phyloP scores from a whole-genome alignment of 345 rosid species.

The Murraya paniculata region DNA sequence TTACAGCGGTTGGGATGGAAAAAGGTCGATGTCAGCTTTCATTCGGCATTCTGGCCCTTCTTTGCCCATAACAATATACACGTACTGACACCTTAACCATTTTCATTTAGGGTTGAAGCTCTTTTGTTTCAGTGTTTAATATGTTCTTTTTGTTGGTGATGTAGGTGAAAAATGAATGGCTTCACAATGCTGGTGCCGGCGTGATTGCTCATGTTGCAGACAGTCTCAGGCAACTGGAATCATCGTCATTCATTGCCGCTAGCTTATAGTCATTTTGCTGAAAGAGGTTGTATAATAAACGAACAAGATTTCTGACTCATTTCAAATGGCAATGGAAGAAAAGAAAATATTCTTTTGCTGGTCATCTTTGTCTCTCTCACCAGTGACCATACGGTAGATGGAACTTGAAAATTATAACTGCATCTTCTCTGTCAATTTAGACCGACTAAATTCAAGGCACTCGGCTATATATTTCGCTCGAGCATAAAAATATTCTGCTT shows the following conservation, averaged over 20 bases:
- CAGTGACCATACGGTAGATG: too few relatives aligned
- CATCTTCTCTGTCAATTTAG: background rate
- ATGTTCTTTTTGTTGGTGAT: background rate
- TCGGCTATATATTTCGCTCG: background rate
- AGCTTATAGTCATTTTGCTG: slow-evolving; percentile 46
- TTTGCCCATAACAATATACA: slow-evolving; percentile 96
- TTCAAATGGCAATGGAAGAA: background rate
- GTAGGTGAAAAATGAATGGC: slow-evolving; percentile 88
- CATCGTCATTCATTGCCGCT: slow-evolving; percentile 51
- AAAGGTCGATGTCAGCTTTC: slow-evolving; percentile 96
- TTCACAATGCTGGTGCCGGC: slow-evolving; percentile 83
- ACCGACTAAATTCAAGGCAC: background rate
- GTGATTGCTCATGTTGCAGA: slow-evolving; percentile 95
- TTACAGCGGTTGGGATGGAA: slow-evolving; percentile 90
- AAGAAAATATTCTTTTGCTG: background rate
- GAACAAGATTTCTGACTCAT: background rate
- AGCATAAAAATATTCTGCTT: background rate
- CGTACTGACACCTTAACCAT: slow-evolving; percentile 32
- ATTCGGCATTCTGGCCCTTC: slow-evolving; percentile 89
- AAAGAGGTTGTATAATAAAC: background rate
- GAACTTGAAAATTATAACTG: background rate
- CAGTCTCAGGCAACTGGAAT: slow-evolving; percentile 79
- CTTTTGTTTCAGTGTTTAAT: background rate
- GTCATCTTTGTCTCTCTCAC: background rate
- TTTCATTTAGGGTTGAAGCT: background rate